phyloP scores from a whole-genome alignment of 2,329 filamentous ascomycete genomes.

The Ophiosphaerella narmari region DNA sequence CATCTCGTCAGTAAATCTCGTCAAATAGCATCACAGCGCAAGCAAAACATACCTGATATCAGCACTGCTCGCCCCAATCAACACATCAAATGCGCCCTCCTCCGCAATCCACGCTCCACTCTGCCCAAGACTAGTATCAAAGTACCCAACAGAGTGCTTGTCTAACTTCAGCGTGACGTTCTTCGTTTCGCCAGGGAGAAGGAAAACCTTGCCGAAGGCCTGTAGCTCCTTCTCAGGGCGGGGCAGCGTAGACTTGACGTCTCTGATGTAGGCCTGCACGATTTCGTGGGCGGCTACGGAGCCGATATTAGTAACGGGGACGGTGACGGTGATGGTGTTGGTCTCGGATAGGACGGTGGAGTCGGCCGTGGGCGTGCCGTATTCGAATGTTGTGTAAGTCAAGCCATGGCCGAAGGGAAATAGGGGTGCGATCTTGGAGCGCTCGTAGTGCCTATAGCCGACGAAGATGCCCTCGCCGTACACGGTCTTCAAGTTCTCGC shows the following conservation, averaged over 20 bases:
- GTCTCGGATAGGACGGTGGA: constrained; percentile 55
- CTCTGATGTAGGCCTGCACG: constrained; percentile 71
- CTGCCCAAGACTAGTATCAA: constrained; percentile 59
- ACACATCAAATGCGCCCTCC: constrained; percentile 64
- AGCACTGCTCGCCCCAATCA: constrained; percentile 65
- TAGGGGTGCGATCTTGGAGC: constrained; percentile 60
- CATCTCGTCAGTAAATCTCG: constrained; percentile 14
- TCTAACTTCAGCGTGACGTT: constrained; percentile 42
- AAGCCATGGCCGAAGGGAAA: constrained; percentile 81
- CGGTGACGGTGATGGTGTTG: constrained; percentile 51
- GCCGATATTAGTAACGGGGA: constrained; percentile 63
- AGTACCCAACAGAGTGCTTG: constrained; percentile 62
- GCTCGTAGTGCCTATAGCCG: constrained; percentile 75
- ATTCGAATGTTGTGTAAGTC: constrained; percentile 74
- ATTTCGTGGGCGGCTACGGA: constrained; percentile 63
- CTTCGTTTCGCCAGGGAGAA: constrained; percentile 45
- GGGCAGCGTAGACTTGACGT: constrained; percentile 65
- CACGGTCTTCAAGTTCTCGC: constrained; percentile 68
- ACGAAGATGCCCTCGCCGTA: constrained; percentile 77
- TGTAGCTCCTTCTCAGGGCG: constrained; percentile 73
- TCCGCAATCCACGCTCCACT: constrained; percentile 66
- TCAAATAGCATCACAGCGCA: too few relatives aligned
- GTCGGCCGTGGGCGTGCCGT: constrained; percentile 61
- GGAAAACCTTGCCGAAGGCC: constrained; percentile 60
- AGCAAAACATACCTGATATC: constrained; percentile 63